Base-by-base conservation (phyloP, 371 early-diverging fungal species). In the Conidiobolus incongruus region DNA sequence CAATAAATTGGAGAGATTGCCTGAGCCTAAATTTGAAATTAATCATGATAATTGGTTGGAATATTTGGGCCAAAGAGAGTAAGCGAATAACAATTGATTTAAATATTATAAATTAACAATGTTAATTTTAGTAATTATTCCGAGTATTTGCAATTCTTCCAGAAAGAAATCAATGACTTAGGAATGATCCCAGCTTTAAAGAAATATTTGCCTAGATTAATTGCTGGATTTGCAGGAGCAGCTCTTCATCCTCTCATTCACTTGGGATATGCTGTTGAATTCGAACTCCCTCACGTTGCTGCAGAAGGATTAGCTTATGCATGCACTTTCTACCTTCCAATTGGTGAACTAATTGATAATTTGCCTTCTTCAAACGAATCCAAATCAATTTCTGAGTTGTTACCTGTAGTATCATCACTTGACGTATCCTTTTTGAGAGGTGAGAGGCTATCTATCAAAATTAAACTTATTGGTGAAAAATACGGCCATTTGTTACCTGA, bases 261-360 rank as follows among this genome's bases (percentile, higher is more conserved):
- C 19, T 12, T 47, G 23, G 40, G 47, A 6, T 47, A 40, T 24
- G 39, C 47, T 6, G 32, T 47, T 22, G 47, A 47, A 22, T 40
- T 47, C 26, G 19, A 34, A 1, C 12, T 16, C 10, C 17, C 26
- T 19, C 10, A 22, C 5, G 47, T 40, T 22, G 29, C 29, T 31
- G 29, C 40, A 4, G 47, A 47, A 37, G 47, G 24, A 5, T 35
- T 47, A 22, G 47, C 47, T 35, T 47, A 40, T 33, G 47, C 40
- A 23, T 46, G 31, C 17, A 38, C 21, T 26, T 12, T 17, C 15
- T 38, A 38, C 13, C 10, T 20, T 21, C n/a, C 36, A 5, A 12
- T 28, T 36, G 36, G 31, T n/a, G 38, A 46, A 10, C 19, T 30
- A 7, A 17, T 46, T 16, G 32, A 46, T 17, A 28, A 37, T 8